Conservation (phyloP, 2,329 filamentous ascomycete species). For the Aquanectria penicillioides region DNA sequence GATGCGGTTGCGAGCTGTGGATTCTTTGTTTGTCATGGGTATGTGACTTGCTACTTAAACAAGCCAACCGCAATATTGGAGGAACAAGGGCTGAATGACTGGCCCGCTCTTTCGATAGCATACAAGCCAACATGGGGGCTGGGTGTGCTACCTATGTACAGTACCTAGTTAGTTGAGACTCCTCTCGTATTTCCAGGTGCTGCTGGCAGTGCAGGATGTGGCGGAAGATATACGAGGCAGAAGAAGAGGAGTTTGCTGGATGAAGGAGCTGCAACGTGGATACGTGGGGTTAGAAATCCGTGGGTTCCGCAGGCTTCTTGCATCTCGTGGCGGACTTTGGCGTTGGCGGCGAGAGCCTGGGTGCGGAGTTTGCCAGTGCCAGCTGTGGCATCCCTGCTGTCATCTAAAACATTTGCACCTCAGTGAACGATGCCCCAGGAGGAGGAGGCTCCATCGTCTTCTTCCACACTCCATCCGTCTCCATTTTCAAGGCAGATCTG, state of each 20-base stretch:
- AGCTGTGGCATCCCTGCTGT: neutral
- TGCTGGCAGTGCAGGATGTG: too few relatives aligned
- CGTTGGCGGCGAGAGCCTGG: neutral
- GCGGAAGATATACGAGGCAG: too few relatives aligned
- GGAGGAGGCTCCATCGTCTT: neutral
- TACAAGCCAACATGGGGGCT: neutral
- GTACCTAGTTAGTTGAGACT: too few relatives aligned
- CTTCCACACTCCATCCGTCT: neutral
- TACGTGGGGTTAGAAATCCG: conserved; percentile 24
- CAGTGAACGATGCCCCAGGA: too few relatives aligned
- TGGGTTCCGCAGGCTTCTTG: neutral
- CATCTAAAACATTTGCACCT: too few relatives aligned
- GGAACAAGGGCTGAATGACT: too few relatives aligned
- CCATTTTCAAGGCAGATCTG: neutral
- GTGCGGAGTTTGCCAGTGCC: conserved; percentile 23
- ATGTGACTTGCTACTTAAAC: neutral
- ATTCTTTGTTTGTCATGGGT: neutral
- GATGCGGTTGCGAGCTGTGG: neutral
- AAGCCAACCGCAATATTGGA: neutral
- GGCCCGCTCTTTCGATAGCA: too few relatives aligned
- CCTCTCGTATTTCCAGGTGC: too few relatives aligned
- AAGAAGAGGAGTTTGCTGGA: too few relatives aligned
- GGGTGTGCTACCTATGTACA: neutral
- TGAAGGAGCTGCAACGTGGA: too few relatives aligned
- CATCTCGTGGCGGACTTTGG: conserved; percentile 22